Percentiles rank a stretch among this genome's conserved stretches.
Conservation (phyloP, 2,329 filamentous ascomycete species). For the Emericellopsis cladophorae region DNA sequence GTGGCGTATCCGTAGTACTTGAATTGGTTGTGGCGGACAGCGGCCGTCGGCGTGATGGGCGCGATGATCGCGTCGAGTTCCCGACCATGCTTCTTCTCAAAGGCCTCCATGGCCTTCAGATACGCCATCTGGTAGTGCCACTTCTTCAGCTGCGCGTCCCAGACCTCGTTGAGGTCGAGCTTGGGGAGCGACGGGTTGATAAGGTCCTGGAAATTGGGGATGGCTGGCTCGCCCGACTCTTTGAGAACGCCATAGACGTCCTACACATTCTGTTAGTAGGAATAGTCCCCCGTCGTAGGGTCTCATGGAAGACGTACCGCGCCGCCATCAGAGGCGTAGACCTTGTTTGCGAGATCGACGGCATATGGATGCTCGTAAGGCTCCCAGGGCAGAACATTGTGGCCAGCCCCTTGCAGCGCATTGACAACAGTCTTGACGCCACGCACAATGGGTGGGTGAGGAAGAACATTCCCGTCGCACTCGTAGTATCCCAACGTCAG, state of each 20-base stretch:
- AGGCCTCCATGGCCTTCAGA: too few species aligned
- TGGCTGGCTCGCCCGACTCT: slow-evolving; percentile 41
- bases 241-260: slow-evolving; percentile 36
- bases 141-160: too few species aligned
- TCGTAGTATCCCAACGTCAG: slow-evolving; percentile 19
- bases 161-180: too few species aligned
- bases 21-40: slow-evolving; percentile 24
- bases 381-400: slow-evolving; percentile 15
- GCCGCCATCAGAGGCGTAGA: slow-evolving; percentile 16
- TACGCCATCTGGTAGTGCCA: too few species aligned
- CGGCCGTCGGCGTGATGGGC: slow-evolving; percentile 42
- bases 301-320: slow-evolving; percentile 6
- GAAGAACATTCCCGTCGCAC: slow-evolving; percentile 17
- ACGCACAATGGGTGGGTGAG: slow-evolving; percentile 19
- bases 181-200: too few species aligned
- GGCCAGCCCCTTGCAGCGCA: slow-evolving; percentile 7
- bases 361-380: slow-evolving; percentile 14
- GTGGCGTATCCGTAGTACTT: slow-evolving; percentile 52
- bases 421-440: slow-evolving; percentile 6
- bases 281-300: too few species aligned
- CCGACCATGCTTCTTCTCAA: too few species aligned
- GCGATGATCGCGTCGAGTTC: slow-evolving; percentile 45
- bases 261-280: slow-evolving; percentile 6
- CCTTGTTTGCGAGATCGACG: slow-evolving; percentile 10
- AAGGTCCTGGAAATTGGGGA: slow-evolving; percentile 19